Base-by-base conservation (phyloP, 78 protist species). In the Diacronema lutheri region DNA sequence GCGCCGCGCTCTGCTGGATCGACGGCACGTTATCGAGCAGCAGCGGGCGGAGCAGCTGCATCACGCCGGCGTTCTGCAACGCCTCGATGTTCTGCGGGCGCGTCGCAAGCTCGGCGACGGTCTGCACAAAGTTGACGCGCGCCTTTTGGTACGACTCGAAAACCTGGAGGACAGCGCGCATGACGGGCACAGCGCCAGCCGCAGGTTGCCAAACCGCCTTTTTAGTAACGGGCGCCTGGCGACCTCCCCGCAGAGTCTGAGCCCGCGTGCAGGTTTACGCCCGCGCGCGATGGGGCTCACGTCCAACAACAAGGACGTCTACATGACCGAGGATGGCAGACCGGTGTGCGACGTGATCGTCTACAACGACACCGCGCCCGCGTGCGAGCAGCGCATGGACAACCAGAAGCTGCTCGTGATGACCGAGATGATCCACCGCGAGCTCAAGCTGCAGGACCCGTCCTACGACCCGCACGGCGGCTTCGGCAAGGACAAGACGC, bases 131-230 rank as follows among this genome's bases (percentile, higher is more conserved):
- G 31, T 64, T n/a, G 16, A 86, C 84, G 16, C 98, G 83, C 0
- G 96, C 86, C 72, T 83, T 77, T 83, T 96, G 98, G 66, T 96
- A 96, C 60, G 81, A 74, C 65, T 93, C 96, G 56, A 95, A 92
- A 5, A 83, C 93, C 64, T 89, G 93, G 25, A 90, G 64, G 9
- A 91, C 87, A 20, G 87, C 84, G 1, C 90, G 68, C 93, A 90
- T 90, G n/a, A n/a, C n/a, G n/a, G n/a, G n/a, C n/a, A n/a, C n/a
- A n/a, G 87, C 29, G 77, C 29, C 46, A n/a, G n/a, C n/a, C n/a
- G n/a, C n/a, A n/a, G n/a, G n/a, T n/a, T n/a, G n/a, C n/a, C n/a
- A n/a, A n/a, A n/a, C n/a, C n/a, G n/a, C 46, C 16, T 57, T 13
- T 13, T 57, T 13, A 57, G 62, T 16, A 57, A 57, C 62, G 62